A percentile compares a stretch with the other conserved stretches of the same genome.
phyloP scores from a whole-genome alignment of 2,329 filamentous ascomycete genomes.

The Fusarium coicis region DNA sequence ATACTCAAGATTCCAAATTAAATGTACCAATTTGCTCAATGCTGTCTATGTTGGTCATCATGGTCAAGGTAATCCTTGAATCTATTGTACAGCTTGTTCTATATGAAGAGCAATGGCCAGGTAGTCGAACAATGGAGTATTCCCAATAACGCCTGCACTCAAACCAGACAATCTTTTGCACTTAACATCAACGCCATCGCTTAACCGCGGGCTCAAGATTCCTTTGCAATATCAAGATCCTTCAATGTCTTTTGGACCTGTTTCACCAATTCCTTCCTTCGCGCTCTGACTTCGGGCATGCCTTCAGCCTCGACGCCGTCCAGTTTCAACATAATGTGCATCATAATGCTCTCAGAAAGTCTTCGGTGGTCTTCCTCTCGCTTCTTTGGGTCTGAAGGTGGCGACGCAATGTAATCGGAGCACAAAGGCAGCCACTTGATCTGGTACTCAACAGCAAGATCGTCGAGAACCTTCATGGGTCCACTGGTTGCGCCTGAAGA shows the following conservation, averaged over 20 bases:
- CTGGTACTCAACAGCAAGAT: conserved; percentile 73
- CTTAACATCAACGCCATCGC: conserved; percentile 9
- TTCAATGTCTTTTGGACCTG: conserved; percentile 75
- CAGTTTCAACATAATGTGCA: conserved; percentile 79
- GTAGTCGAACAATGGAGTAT: conserved; percentile 12
- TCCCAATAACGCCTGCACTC: conserved; percentile 39
- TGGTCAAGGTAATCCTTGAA: conserved; percentile 38
- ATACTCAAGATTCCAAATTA: conserved; percentile 1
- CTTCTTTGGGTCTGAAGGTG: conserved; percentile 75
- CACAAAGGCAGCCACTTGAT: conserved; percentile 73
- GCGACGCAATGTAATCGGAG: conserved; percentile 67
- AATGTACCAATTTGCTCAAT: conserved; percentile 29
- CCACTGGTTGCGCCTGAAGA: conserved; percentile 49
- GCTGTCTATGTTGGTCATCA: conserved; percentile 42
- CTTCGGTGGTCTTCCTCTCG: conserved; percentile 78
- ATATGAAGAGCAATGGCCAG: conserved; percentile 37
- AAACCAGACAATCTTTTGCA: conserved; percentile 33
- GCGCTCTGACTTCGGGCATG: conserved; percentile 70
- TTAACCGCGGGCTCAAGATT: conserved; percentile 19
- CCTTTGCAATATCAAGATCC: conserved; percentile 65
- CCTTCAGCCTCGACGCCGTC: conserved; percentile 81
- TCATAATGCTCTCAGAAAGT: conserved; percentile 79
- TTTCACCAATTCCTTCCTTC: conserved; percentile 78
- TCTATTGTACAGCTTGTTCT: conserved; percentile 47
- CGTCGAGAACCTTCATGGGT: conserved; percentile 68